Conservation (phyloP, 805 yeast genomes). For the Candida insectorum region DNA sequence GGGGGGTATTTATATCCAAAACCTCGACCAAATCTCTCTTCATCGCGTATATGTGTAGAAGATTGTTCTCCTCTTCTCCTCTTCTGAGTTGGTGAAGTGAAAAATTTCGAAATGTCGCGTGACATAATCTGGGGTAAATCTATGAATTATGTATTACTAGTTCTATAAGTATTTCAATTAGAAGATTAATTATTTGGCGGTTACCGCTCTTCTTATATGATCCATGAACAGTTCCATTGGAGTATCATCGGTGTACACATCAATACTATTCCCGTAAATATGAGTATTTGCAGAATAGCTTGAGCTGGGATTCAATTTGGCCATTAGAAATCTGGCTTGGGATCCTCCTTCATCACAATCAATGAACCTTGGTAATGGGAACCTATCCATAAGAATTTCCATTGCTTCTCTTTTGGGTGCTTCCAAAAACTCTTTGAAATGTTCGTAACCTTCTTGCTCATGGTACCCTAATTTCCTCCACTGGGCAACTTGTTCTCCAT, state of each 20-base stretch:
- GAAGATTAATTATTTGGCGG: conserved; percentile 9
- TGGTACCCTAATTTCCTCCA: conserved; percentile 97
- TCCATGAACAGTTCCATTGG: conserved; percentile 92
- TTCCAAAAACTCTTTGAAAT: conserved; percentile 80
- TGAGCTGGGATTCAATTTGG: conserved; percentile 92
- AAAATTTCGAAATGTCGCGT: too few species aligned
- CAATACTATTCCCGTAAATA: conserved; percentile 26
- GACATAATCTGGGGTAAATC: too few species aligned
- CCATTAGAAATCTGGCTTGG: conserved; percentile 93
- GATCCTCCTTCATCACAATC: conserved; percentile 98
- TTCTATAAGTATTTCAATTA: too few species aligned
- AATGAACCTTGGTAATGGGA: conserved; percentile 96
- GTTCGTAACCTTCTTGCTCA: conserved; percentile 83
- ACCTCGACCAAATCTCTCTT: conserved; percentile 1
- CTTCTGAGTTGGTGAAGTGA: too few species aligned
- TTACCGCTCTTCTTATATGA: conserved; percentile 59
- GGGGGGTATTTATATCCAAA: conserved; percentile 2
- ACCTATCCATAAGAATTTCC: conserved; percentile 83
- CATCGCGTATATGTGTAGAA: conserved; percentile 1
- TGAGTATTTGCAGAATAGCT: conserved; percentile 48
- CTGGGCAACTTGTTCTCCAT: conserved; percentile 90
- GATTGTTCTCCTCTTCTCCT: too few species aligned
- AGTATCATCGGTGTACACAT: conserved; percentile 93
- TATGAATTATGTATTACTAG: too few species aligned
- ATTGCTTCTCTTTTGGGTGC: conserved; percentile 93